phyloP scores from a whole-genome alignment of 129 eudicot species.

The Oenanthe sinensis region DNA sequence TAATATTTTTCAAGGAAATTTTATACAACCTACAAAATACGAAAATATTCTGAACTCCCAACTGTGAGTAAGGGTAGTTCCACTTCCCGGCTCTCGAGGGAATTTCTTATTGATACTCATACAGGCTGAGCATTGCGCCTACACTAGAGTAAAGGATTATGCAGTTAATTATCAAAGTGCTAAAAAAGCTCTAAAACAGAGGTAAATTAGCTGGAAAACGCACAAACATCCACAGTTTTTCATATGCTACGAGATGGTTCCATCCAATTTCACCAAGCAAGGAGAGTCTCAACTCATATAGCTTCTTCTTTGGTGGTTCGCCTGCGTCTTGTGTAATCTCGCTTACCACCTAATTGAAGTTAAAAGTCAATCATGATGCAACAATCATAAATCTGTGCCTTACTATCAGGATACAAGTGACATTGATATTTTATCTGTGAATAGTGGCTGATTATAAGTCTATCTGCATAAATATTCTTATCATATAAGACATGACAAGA shows the following conservation, averaged over 20 bases:
- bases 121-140: not conserved
- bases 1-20: too few relatives aligned
- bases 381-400: not conserved
- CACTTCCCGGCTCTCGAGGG: not conserved
- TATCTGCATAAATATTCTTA: not conserved
- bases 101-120: not conserved
- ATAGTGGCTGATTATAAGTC: not conserved
- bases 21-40: not conserved
- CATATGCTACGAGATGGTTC: slow-evolving; percentile 64
- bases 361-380: not conserved
- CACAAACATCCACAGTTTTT: slow-evolving; percentile 89
- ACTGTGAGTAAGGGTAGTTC: not conserved
- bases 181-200: slow-evolving; percentile 37
- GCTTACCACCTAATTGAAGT: slow-evolving; percentile 44
- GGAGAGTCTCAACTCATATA: slow-evolving; percentile 63
- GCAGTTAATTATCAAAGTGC: not conserved
- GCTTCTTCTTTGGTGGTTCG: slow-evolving; percentile 74
- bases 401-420: not conserved
- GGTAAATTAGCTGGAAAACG: slow-evolving; percentile 76
- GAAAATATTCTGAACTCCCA: not conserved
- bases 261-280: slow-evolving; percentile 70
- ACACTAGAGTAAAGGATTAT: not conserved
- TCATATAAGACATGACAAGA: not conserved
- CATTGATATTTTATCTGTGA: not conserved
- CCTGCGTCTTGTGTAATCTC: slow-evolving; percentile 66